phyloP scores from a whole-genome alignment of 2,329 filamentous ascomycete genomes.

The Fusarium sp. region DNA sequence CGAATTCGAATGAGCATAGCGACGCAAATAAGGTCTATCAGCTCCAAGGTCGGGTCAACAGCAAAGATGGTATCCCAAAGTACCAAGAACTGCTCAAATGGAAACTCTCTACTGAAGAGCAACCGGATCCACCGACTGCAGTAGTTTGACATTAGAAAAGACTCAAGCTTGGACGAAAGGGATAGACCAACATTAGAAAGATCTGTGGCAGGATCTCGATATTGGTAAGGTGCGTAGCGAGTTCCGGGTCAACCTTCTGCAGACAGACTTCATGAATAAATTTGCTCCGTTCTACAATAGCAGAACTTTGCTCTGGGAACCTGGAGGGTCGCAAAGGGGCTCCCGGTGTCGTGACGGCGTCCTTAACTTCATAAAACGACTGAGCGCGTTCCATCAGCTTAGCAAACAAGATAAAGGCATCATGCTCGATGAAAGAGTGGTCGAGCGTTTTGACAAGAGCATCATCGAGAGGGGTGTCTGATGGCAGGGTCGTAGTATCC shows the following conservation, averaged over 20 bases:
- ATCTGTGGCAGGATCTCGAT: slow-evolving; percentile 97
- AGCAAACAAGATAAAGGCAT: slow-evolving; percentile 88
- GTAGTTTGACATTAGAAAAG: slow-evolving; percentile 9
- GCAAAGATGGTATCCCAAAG: slow-evolving; percentile 96
- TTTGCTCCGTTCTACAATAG: slow-evolving; percentile 87
- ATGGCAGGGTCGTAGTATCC: slow-evolving; percentile 59
- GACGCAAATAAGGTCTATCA: slow-evolving; percentile 93
- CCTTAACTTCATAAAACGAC: slow-evolving; percentile 82
- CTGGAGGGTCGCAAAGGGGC: slow-evolving; percentile 30
- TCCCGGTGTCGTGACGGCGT: slow-evolving; percentile 34
- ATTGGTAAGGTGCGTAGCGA: slow-evolving; percentile 83
- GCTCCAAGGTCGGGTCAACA: slow-evolving; percentile 82
- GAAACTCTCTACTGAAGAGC: slow-evolving; percentile 93
- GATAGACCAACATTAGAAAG: slow-evolving; percentile 82
- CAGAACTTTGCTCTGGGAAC: slow-evolving; percentile 58
- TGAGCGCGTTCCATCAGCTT: slow-evolving; percentile 90
- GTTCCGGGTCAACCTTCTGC: slow-evolving; percentile 83
- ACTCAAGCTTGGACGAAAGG: neutral
- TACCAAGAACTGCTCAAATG: slow-evolving; percentile 84
- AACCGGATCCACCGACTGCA: slow-evolving; percentile 91
- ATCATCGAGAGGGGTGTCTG: slow-evolving; percentile 60
- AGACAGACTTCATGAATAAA: slow-evolving; percentile 89
- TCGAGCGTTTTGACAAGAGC: slow-evolving; percentile 79
- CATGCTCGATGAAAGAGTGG: slow-evolving; percentile 84
- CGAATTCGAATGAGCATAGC: slow-evolving; percentile 93